Evolutionary conservation across 345 rosid genomes (phyloP), one percentile per base, ranked within the genome.

Genomic region (Citrus trifoliata): DNA sequence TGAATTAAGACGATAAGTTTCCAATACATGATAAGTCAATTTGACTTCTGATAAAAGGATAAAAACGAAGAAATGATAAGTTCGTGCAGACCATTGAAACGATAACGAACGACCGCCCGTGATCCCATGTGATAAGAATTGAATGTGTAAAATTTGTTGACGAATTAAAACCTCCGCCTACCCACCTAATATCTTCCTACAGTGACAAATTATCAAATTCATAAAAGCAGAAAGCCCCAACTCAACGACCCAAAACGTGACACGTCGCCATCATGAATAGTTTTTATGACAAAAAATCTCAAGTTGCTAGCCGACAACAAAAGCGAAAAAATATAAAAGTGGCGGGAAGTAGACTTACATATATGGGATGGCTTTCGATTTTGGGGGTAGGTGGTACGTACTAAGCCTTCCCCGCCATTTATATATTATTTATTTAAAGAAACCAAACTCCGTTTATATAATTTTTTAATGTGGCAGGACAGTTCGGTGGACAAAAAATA

Each of bases 111-210:
- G 25, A 7, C 4, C 18, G 18, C 51, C 51, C 14, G 0, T 9
- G 61, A 58, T 22, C 25, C 2, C 7, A 7, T 7, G 61, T 19
- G n/a, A 22, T 58, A 22, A 19, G 61, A 58, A 58, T 58, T 58
- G 25, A 22, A 22, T 8, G 61, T 22, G 61, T 7, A 2, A 22
- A 22, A 21, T 22, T 58, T 22, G 10, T 7, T 58, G 24, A 7
- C 61, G 8, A 58, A 55, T 0, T 5, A 16, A 6, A 7, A 22
- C 12, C 59, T 3, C 18, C 58, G 18, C 38, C 9, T 7, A 7
- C 4, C 38, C 38, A 7, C 0, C 8, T 0, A 0, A 51, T 51
- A 4, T 16, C 0, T 16, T 5, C 21, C 58, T 1, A 4, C 22
- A 5, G 21, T 5, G 58, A 16, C 22, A 53, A 18, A 53, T 4